Conservation (phyloP, 2,329 filamentous ascomycete species). For the Metarhizium rileyi region DNA sequence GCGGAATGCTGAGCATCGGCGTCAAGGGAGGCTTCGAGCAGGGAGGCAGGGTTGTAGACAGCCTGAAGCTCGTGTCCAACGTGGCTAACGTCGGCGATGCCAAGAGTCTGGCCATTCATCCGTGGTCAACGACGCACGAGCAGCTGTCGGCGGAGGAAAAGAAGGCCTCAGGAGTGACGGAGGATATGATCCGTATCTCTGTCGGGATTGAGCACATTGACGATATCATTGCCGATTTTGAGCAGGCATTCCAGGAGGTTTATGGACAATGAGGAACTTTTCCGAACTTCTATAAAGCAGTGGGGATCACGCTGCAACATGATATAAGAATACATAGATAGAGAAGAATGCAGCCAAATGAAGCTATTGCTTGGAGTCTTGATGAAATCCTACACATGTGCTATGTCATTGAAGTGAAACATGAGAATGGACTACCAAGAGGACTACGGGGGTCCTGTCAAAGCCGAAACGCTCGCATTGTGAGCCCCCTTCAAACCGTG, state of each 20-base stretch:
- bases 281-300: too few species aligned
- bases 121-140: conserved; percentile 91
- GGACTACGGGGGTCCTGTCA: too few species aligned
- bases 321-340: too few species aligned
- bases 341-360: too few species aligned
- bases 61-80: conserved; percentile 91
- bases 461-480: too few species aligned
- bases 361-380: too few species aligned
- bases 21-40: conserved; percentile 78
- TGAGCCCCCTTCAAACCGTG: too few species aligned
- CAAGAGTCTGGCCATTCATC: conserved; percentile 91
- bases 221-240: conserved; percentile 92
- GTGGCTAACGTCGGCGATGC: conserved; percentile 93
- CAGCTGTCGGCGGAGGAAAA: conserved; percentile 80
- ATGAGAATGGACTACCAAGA: too few species aligned
- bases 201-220: conserved; percentile 95
- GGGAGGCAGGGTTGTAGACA: conserved; percentile 85
- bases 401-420: too few species aligned
- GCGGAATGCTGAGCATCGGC: conserved; percentile 87
- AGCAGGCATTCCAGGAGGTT: conserved; percentile 79
- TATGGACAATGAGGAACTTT: too few species aligned
- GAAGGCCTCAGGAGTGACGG: conserved; percentile 69
- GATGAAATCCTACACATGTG: too few species aligned
- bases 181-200: conserved; percentile 89
- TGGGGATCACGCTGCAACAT: too few species aligned